Base-by-base conservation (phyloP, 768 basidiomycete species). In the Botryobasidium botryosum region DNA sequence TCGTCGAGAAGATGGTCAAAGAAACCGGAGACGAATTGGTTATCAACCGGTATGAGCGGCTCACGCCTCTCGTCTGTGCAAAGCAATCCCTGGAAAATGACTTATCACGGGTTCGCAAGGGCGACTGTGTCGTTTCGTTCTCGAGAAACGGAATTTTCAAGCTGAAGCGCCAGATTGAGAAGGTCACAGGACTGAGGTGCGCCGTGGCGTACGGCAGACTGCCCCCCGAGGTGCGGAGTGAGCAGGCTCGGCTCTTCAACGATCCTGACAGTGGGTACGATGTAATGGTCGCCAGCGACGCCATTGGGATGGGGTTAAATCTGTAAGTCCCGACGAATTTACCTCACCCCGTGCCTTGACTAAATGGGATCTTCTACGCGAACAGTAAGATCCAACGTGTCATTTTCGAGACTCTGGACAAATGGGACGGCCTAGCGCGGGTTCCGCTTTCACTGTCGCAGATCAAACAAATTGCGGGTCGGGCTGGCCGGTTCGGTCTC, bases 301-400 rank as follows among this genome's bases (percentile, higher is more conserved):
- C 90, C 0, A 79, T 96, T 40, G 90, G 94, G 2, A 91, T 99
- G 88, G 94, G 94, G 0, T 68, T 99, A 18, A 97, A 99, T 57
- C 62, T 99, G 94, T 96, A 59, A 35, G 82, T 65, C 23, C 32
- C 13, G 24, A 18, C n/a, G 43, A 31, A 29, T 25, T 35, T 0
- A 3, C 3, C 4, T 38, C 37, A 32, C 21, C 13, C 8, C 10
- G 39, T 44, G 17, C 35, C 33, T 24, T 24, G n/a, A 4, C 20
- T 43, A n/a, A n/a, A n/a, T 27, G n/a, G 3, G 27, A 21, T 26
- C 37, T 47, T 25, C 18, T 10, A 3, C 26, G 28, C 31, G 39
- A 18, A 29, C 54, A 97, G 91, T 28, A 90, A 87, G 68, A 96
- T 97, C 62, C 79, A 78, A 48, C 78, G 88, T 12, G 67, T 92